These are phyloP conservation scores for Magnusiomyces suaveolens DNA, from an alignment of 1,139 yeast species.

Conservation along the genomic window DNA sequence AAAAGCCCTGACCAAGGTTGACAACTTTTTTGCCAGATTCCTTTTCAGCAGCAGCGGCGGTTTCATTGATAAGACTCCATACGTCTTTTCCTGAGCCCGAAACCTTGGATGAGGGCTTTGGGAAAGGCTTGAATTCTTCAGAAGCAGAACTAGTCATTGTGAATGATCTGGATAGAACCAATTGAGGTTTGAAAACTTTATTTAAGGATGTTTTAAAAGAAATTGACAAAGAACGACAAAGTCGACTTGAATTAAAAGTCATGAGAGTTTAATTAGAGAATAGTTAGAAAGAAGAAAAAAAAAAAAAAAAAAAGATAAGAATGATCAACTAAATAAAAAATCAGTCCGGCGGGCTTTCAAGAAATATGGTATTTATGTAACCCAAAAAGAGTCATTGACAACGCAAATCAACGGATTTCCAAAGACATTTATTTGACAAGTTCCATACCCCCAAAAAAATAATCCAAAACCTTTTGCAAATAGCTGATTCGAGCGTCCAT, in stretches of 20 bases:
- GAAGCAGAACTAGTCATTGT: neutral
- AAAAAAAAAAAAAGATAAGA: no score
- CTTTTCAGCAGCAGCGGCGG: constrained; percentile 74
- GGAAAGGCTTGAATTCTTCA: constrained; percentile 12
- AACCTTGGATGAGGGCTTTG: constrained; percentile 23
- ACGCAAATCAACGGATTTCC: neutral
- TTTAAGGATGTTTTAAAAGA: neutral
- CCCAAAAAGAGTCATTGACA: neutral
- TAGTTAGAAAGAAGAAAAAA: neutral
- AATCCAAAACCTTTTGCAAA: no score
- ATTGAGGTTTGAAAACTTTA: neutral
- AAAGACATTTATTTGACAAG: no score
- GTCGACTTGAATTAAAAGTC: neutral
- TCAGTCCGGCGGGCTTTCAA: neutral
- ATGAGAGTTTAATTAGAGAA: neutral
- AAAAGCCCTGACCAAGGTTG: constrained; percentile 96
- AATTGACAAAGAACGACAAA: neutral
- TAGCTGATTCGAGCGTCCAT: neutral
- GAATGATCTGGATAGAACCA: neutral
- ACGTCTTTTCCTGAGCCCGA: constrained; percentile 52
- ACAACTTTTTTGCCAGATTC: constrained; percentile 63
- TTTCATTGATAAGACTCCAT: constrained; percentile 89
- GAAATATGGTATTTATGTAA: neutral
- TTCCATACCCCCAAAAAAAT: no score
- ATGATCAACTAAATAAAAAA: neutral